Evolutionary conservation across 202 grass and related monocot genomes (phyloP).

Genomic region (Saccharum hybrid): DNA sequence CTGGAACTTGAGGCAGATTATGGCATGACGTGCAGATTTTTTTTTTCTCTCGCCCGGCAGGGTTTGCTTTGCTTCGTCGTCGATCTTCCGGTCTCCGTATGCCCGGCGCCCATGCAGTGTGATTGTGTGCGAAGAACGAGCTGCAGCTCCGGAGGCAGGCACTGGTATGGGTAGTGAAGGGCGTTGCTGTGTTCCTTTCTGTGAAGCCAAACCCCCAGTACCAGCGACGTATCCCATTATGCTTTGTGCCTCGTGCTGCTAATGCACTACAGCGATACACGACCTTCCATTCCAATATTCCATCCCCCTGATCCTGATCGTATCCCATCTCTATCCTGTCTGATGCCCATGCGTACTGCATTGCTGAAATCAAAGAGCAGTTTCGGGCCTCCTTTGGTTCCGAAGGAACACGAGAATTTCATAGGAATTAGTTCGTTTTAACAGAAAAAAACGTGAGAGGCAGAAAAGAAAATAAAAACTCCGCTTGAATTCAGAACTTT

Average conservation of each 20-base stretch:
- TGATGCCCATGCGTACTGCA: neutral
- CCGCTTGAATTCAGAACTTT: no score
- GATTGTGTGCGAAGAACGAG: no score
- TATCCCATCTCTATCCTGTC: neutral
- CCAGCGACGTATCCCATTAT: slow-evolving; percentile 4
- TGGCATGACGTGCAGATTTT: neutral
- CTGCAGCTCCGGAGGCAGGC: no score
- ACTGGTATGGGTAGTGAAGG: neutral
- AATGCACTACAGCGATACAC: neutral
- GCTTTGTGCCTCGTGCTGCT: neutral
- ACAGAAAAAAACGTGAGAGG: no score
- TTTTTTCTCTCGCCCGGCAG: neutral
- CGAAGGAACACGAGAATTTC: no score
- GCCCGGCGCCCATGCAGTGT: no score
- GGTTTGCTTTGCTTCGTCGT: no score
- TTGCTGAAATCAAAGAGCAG: neutral
- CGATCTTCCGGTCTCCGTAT: no score
- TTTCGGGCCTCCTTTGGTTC: neutral
- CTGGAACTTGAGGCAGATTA: neutral
- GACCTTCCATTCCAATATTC: slow-evolving; percentile 15
- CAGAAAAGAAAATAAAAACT: no score
- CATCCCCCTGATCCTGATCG: neutral
- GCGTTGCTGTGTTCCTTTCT: slow-evolving; percentile 36
- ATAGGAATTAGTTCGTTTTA: no score
- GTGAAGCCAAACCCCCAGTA: neutral